phyloP scores from a whole-genome alignment of 78 protist species.

The Dictyostelium brefeldianum region DNA sequence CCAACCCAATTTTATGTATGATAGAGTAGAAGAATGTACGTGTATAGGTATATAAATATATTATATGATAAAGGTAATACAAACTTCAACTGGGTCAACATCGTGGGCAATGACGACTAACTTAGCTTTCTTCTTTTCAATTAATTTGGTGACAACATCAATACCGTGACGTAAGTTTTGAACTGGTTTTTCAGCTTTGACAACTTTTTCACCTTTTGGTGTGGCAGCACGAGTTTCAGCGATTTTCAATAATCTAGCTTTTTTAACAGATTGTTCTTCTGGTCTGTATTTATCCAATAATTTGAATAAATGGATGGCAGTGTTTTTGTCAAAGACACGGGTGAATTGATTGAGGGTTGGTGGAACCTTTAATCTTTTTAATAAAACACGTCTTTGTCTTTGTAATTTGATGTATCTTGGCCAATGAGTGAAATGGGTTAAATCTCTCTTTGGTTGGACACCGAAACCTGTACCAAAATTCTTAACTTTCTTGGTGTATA shows the following conservation, averaged over 20 bases:
- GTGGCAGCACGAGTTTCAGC: slow-evolving; percentile 88
- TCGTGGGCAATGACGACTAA: slow-evolving; percentile 99
- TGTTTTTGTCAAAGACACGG: slow-evolving; percentile 90
- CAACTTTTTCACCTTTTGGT: slow-evolving; percentile 74
- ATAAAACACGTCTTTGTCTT: slow-evolving; percentile 95
- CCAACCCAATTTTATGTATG: too few relatives aligned
- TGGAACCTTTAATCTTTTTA: slow-evolving; percentile 97
- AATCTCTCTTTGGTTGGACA: slow-evolving; percentile 88
- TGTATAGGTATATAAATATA: too few relatives aligned
- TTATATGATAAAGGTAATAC: not conserved
- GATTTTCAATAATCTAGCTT: slow-evolving; percentile 82
- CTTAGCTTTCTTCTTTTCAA: slow-evolving; percentile 98
- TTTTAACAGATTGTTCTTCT: slow-evolving; percentile 92
- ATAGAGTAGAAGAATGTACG: too few relatives aligned
- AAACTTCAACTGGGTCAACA: slow-evolving; percentile 99
- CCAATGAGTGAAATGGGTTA: slow-evolving; percentile 96
- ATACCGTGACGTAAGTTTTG: slow-evolving; percentile 94
- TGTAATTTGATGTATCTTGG: slow-evolving; percentile 98
- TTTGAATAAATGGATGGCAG: slow-evolving; percentile 89
- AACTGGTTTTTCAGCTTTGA: slow-evolving; percentile 82
- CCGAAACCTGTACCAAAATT: slow-evolving; percentile 90
- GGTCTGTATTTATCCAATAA: slow-evolving; percentile 97
- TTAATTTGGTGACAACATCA: slow-evolving; percentile 96
- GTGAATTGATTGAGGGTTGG: slow-evolving; percentile 98
- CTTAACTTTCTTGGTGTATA: slow-evolving; percentile 26